Evolutionary conservation across 352 stramenopile species (phyloP), one percentile per base, ranked within the genome.

Genomic region (Phytopythium mirpurense): DNA sequence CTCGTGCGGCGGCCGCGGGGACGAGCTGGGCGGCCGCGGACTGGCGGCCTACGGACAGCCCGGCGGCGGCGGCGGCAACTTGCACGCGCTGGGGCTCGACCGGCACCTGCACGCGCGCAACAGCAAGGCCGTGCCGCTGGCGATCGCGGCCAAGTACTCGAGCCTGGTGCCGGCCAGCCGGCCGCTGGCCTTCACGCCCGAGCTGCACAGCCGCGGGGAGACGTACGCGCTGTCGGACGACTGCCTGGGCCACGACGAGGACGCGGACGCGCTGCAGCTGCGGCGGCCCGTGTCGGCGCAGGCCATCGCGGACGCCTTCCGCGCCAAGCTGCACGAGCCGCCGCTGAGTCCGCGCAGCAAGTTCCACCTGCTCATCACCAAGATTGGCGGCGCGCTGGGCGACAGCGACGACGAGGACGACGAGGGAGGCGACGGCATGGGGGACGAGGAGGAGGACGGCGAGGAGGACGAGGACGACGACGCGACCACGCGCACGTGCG

Each of bases 321-420:
- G 72, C 8, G 62, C 71, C 44, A 90, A 90, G 43, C 65, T 90
- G 24, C 74, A 81, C 29, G 79, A 90, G 61, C 73, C 74, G 35
- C 74, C 78, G 35, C 76, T 90, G 45, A 85, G 76, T 58, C 74
- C 79, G 9, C 70, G 72, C 47, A 86, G 78, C 53, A 90, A 90
- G 54, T 81, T 90, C 57, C 51, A 72, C 49, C 65, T 86, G 43
- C 56, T 89, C 54, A 69, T 68, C 23, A 38, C 31, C 27, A 24
- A 51, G 21, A 11, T 41, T 18, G 21, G 35, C 36, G 56, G 51
- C 16, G 34, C 23, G 32, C 18, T 49, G 31, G 45, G 56, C n/a
- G 50, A 34, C 9, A 42, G 43, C 10, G 38, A 56, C 36, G n/a
- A 41, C 16, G 29, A 24, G 24, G 50, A 27, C 21, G 38, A 56